These are phyloP conservation scores for Chalciporus piperatus DNA, from an alignment of 768 basidiomycete species.

Conservation along the genomic window DNA sequence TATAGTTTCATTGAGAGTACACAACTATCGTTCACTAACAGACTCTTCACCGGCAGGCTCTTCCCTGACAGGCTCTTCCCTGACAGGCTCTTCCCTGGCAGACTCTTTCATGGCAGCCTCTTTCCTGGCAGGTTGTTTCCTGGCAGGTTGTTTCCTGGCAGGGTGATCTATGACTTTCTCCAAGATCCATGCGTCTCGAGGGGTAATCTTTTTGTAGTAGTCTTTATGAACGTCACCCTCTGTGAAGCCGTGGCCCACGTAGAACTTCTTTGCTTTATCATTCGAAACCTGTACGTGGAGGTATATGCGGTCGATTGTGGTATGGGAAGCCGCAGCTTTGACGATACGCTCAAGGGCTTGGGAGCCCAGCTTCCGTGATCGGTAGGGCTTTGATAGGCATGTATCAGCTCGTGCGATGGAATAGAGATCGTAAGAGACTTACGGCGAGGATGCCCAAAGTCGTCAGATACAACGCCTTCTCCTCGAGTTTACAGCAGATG, in stretches of 20 bases:
- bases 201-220: constrained; percentile 89
- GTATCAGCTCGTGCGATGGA: constrained; percentile 13
- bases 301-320: constrained; percentile 67
- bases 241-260: constrained; percentile 78
- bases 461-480: constrained; percentile 70
- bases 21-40: constrained; percentile 23
- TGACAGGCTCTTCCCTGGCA: too few species aligned
- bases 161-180: constrained; percentile 52
- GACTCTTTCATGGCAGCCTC: too few species aligned
- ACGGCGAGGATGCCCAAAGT: constrained; percentile 91
- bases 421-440: constrained; percentile 29
- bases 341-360: constrained; percentile 67
- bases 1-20: constrained; percentile 20
- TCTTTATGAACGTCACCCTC: constrained; percentile 62
- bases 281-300: constrained; percentile 90
- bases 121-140: too few species aligned
- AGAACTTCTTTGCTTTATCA: constrained; percentile 71
- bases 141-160: too few species aligned
- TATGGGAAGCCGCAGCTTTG: constrained; percentile 54
- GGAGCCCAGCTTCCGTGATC: constrained; percentile 73
- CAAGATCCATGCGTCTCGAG: constrained; percentile 84
- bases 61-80: too few species aligned
- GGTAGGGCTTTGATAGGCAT: constrained; percentile 64
- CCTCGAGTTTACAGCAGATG: constrained; percentile 82
- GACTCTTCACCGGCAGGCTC: too few species aligned